Evolutionary conservation across 1,139 yeast genomes (phyloP).

Genomic region (Saccharomyces uvarum): DNA sequence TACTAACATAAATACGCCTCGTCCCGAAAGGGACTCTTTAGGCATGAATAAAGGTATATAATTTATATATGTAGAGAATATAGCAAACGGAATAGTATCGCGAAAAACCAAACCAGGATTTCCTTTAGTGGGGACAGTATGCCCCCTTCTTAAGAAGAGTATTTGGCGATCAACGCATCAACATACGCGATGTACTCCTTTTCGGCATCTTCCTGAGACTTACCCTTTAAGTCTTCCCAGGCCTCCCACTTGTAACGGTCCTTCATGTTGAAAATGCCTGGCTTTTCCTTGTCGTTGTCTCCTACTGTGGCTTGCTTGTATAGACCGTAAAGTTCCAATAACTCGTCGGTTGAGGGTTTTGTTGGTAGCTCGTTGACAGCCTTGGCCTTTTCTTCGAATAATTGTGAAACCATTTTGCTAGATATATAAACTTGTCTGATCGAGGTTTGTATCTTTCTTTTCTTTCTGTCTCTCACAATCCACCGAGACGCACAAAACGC

Average conservation of each 20-base stretch:
- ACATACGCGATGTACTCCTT: constrained; percentile 66
- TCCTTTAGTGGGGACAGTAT: not conserved
- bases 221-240: constrained; percentile 85
- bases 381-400: constrained; percentile 49
- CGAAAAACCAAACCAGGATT: not conserved
- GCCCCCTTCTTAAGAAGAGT: constrained; percentile 18
- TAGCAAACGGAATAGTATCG: not conserved
- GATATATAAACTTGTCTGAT: not conserved
- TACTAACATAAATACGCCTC: not conserved
- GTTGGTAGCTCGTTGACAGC: constrained; percentile 67
- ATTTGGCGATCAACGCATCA: constrained; percentile 54
- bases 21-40: not conserved
- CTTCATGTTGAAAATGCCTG: constrained; percentile 85
- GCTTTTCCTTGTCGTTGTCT: constrained; percentile 67
- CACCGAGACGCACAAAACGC: not conserved
- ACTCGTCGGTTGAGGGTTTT: constrained; percentile 81
- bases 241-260: constrained; percentile 98
- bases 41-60: not conserved
- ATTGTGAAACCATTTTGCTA: constrained; percentile 28
- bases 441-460: constrained; percentile 2
- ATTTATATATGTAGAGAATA: not conserved
- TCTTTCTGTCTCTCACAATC: not conserved
- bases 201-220: constrained; percentile 86
- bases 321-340: constrained; percentile 76
- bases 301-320: constrained; percentile 97